Base-by-base conservation (phyloP, 2,329 filamentous ascomycete genomes). In the Diatrype stigma region DNA sequence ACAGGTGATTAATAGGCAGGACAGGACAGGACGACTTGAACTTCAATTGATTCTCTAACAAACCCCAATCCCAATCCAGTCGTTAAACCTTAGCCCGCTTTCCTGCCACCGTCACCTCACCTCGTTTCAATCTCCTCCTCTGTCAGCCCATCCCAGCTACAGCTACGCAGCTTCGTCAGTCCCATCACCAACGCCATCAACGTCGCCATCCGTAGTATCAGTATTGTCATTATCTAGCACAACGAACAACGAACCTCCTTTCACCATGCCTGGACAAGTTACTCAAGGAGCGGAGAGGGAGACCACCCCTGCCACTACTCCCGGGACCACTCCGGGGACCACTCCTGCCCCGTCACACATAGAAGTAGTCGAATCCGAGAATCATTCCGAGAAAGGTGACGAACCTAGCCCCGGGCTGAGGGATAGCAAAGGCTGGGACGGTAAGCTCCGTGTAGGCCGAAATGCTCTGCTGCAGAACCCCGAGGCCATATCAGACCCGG, bases 401-500 rank as follows among this genome's bases (percentile, higher is more conserved):
- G 30, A 76, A 50, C 59, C 69, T 16, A 79, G 76, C 56, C 74
- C 76, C 4, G 73, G 71, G 12, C 67, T 82, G 46, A 75, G 73
- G 56, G 80, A 83, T 59, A 84, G 79, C 70, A 84, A 80, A 62
- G 89, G 89, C 54, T 93, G 89, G 89, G 89, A 93, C 68, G 89
- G 89, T 56, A 93, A 93, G 72, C 77, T 93, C 52, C 80, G 89
- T 37, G 72, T 96, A 47, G 84, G 88, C 55, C 84, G 85, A 62
- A 86, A 81, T 64, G 78, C 84, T 2, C 74, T 82, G 30, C 73
- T 95, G 45, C 76, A 80, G 22, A 95, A 96, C 63, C 87, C 90
- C 2, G 90, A 94, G 64, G 89, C 88, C 10, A 70, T 96, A 47
- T 88, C 87, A 42, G 91, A 96, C 62, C 84, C 89, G 0, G 91